Base-by-base conservation (phyloP, 2,329 filamentous ascomycete species). In the Verticillium isaacii region DNA sequence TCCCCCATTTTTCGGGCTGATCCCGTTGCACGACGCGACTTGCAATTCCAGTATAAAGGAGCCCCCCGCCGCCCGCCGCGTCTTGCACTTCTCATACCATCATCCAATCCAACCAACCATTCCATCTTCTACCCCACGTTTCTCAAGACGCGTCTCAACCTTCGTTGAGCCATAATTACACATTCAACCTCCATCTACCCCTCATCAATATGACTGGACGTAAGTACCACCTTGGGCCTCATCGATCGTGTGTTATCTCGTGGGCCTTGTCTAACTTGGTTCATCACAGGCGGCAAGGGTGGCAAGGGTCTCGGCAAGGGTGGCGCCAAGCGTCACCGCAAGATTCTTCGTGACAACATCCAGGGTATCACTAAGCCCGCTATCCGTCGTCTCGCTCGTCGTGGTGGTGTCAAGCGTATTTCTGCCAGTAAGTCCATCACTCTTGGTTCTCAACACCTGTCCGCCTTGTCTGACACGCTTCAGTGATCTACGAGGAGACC, bases 381-480 rank as follows among this genome's bases (percentile, higher is more conserved):
- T 74, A 97, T 97, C 82, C 90, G 93, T 76, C 93, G 93, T 96
- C 93, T 97, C 78, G 93, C 93, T 69, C 93, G 93, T 83, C 93
- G 93, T 95, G 93, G 93, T 81, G 93, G 93, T 93, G 93, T 97
- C 86, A 97, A 97, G 92, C 93, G 93, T 96, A 97, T 97, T 75
- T 97, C 93, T 75, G 93, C 93, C 78, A 96, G 89, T 91, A 86
- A 78, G 85, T 82, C 61, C 6, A 50, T 12, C 29, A 29, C 4
- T 29, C 17, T 32, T 56, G n/a, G 15, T 14, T 12, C 36, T n/a
- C 29, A 29, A 12, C n/a, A 2, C 19, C 3, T 17, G 1, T 32
- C 3, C 32, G 15, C 5, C 25, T 5, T 11, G 2, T 17, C 65
- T 72, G 65, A 72, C 61, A 37, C 5, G 0, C 58, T 36, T 14